Base-by-base conservation (phyloP, 2,329 filamentous ascomycete species). In the Stachybotrys elegans region DNA sequence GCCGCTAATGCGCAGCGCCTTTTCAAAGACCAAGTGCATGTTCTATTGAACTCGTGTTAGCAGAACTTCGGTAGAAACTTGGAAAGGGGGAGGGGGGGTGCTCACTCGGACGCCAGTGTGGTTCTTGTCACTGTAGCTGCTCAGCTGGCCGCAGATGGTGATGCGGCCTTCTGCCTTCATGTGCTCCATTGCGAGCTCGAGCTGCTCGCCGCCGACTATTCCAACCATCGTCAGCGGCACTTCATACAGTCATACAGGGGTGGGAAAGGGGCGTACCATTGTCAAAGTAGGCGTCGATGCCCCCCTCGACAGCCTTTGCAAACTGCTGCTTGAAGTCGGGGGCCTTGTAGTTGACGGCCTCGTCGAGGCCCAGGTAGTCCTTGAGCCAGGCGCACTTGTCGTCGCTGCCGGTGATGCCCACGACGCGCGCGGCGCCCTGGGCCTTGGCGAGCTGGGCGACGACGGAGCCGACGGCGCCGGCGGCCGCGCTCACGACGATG, bases 371-470 rank as follows among this genome's bases (percentile, higher is more conserved):
- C 21, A 88, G 65, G 54, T 83, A 77, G 48, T 77, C 66, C 3
- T 69, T 75, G 49, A 90, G 61, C 74, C 83, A 87, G 40, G 69
- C 63, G 52, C 79, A 85, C 67, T 88, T 88, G 25, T 84, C 79
- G 25, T 79, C 73, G 43, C 72, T 76, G 1, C 84, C 84, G 1
- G 82, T 82, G 48, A 88, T 71, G 6, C 84, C 31, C 3, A 34
- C n/a, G 31, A 34, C 31, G 31, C 31, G 31, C 11, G 31, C 4
- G 8, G 55, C 56, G 4, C 80, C 83, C 59, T 81, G 78, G 39
- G 86, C 62, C 66, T 84, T 86, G 6, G 82, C 81, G 55, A 88
- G 85, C 61, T 88, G 84, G 0, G 82, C 83, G 1, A 77, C 83
- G 2, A 88, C 76, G 54, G 74, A 81, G 0, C 84, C 84, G 2